Conservation (phyloP, 1,284 basidiomycete genomes). For the Earliella scabrosa region DNA sequence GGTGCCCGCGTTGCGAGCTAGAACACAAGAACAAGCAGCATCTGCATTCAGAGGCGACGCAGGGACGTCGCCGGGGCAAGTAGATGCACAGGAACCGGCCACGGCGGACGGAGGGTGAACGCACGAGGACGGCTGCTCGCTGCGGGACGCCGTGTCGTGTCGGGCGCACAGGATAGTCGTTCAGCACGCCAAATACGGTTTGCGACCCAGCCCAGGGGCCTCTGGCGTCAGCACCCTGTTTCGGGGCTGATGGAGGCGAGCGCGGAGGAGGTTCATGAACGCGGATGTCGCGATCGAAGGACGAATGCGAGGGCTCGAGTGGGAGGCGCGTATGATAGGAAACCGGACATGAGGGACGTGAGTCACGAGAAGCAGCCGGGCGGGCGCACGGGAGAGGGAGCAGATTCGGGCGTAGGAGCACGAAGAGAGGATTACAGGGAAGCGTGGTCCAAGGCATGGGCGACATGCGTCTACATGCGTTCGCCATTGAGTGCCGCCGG, state of each 20-base stretch:
- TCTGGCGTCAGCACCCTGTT: constrained; percentile 1
- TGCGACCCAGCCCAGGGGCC: not conserved
- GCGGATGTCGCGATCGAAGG: not conserved
- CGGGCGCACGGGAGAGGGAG: constrained; percentile 8
- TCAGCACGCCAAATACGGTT: not conserved
- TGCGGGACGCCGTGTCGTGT: not conserved
- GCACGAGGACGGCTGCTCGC: not conserved
- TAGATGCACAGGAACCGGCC: not conserved
- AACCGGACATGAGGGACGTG: constrained; percentile 21
- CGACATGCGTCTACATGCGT: constrained; percentile 6
- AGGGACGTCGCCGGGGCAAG: not conserved
- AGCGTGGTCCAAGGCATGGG: constrained; percentile 12
- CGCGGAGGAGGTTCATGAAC: constrained; percentile 5
- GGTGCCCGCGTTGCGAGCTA: constrained; percentile 1
- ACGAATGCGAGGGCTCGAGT: constrained; percentile 4
- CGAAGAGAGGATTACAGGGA: constrained; percentile 19
- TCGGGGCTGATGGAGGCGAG: not conserved
- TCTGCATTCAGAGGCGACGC: not conserved
- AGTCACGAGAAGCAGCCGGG: constrained; percentile 19
- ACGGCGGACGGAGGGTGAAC: not conserved
- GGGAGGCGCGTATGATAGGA: constrained; percentile 2
- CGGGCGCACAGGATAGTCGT: constrained; percentile 7
- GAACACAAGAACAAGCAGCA: constrained; percentile 1
- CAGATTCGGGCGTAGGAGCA: constrained; percentile 20
- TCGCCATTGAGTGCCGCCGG: constrained; percentile 21